A percentile compares a stretch with the other conserved stretches of the same genome.
phyloP scores from a whole-genome alignment of 108 stramenopile genomes.

The Ochromonas danica region DNA sequence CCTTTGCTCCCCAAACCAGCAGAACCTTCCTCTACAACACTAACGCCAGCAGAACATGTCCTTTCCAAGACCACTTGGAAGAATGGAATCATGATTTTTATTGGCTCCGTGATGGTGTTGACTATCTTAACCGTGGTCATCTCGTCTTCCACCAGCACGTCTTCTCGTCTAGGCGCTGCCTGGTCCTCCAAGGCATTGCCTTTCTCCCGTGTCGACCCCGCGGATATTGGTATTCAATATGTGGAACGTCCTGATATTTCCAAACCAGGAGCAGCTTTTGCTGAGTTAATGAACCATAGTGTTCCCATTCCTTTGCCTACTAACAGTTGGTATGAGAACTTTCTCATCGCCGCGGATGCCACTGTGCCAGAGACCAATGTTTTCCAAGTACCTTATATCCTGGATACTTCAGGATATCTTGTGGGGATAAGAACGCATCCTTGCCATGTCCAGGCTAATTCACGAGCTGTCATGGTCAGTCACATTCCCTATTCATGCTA shows the following conservation, averaged over 20 bases:
- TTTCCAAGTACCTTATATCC: conserved; percentile 35
- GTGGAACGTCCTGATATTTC: not conserved
- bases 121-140: too few relatives aligned
- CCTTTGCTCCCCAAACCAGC: too few relatives aligned
- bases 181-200: conserved; percentile 7
- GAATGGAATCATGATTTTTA: too few relatives aligned
- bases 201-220: not conserved
- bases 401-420: conserved; percentile 25
- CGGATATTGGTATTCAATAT: not conserved
- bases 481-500: not conserved
- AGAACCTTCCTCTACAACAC: too few relatives aligned
- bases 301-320: conserved; percentile 20
- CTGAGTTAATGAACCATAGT: not conserved
- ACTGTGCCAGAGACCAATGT: not conserved
- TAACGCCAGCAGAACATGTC: too few relatives aligned
- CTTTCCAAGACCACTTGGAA: too few relatives aligned
- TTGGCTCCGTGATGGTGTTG: too few relatives aligned
- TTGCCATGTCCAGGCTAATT: conserved; percentile 28
- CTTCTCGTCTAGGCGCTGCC: not conserved
- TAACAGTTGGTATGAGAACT: conserved; percentile 31
- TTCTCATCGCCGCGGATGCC: not conserved
- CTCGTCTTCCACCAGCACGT: too few relatives aligned
- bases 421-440: conserved; percentile 4
- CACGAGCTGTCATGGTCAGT: conserved; percentile 26
- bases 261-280: conserved; percentile 2